Conservation (phyloP, 192 early-diverging fungal genomes). For the Blastocladiella britannica region DNA sequence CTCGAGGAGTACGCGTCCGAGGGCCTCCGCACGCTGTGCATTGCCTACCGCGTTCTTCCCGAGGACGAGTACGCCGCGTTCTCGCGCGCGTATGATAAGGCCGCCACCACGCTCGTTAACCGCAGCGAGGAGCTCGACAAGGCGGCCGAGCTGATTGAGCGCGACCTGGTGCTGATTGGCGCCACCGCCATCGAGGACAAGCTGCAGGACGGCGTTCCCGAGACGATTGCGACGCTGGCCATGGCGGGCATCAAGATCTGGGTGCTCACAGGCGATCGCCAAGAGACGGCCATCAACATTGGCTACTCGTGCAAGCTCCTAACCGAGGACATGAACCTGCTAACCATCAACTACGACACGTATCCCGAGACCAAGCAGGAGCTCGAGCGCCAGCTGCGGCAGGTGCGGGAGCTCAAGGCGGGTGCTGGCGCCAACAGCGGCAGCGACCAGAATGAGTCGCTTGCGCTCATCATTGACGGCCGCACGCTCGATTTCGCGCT, state of each 20-base stretch:
- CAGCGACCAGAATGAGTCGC: conserved; percentile 29
- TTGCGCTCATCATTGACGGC: conserved; percentile 93
- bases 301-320: conserved; percentile 92
- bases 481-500: conserved; percentile 80
- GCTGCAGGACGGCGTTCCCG: conserved; percentile 95
- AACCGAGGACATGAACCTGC: conserved; percentile 87
- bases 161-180: conserved; percentile 72
- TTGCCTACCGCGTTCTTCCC: conserved; percentile 82
- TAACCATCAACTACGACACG: conserved; percentile 77
- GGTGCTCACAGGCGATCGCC: conserved; percentile 94
- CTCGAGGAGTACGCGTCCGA: conserved; percentile 77
- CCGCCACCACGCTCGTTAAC: conserved; percentile 72
- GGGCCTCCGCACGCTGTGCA: conserved; percentile 89
- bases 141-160: conserved; percentile 90
- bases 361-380: conserved; percentile 65
- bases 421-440: not conserved
- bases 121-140: conserved; percentile 65
- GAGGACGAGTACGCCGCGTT: conserved; percentile 73
- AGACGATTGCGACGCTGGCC: conserved; percentile 87
- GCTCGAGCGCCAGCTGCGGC: not conserved
- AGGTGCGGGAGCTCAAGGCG: not conserved
- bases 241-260: conserved; percentile 91
- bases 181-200: conserved; percentile 98
- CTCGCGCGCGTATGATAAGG: conserved; percentile 63
- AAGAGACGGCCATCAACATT: conserved; percentile 99